These are phyloP conservation scores for Apiotrichum laibachii DNA, from an alignment of 1,284 basidiomycete species.

Conservation along the genomic window DNA sequence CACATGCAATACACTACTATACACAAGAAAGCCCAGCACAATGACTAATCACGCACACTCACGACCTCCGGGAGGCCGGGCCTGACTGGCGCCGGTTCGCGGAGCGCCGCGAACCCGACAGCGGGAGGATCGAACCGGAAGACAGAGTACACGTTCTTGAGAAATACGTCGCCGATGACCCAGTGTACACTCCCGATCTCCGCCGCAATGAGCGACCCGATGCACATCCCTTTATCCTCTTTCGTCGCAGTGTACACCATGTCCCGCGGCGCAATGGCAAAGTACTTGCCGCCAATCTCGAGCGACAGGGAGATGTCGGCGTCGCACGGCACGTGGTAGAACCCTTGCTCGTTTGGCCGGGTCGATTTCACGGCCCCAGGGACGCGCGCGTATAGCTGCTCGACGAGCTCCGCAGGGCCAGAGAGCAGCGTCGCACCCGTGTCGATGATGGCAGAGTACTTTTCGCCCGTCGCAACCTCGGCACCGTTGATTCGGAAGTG, in stretches of 20 bases:
- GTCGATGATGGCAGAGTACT: slow-evolving; percentile 49
- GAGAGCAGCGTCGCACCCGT: slow-evolving; percentile 89
- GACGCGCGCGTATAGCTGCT: slow-evolving; percentile 70
- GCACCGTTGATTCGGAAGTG: slow-evolving; percentile 51
- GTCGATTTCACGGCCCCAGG: slow-evolving; percentile 63
- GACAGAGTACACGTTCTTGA: slow-evolving; percentile 87
- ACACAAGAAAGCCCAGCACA: too few relatives aligned
- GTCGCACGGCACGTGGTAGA: slow-evolving; percentile 69
- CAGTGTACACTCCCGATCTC: slow-evolving; percentile 39
- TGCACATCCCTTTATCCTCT: neutral
- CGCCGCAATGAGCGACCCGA: slow-evolving; percentile 10
- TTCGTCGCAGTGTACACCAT: neutral
- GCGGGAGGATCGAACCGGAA: slow-evolving; percentile 71
- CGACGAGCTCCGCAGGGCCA: slow-evolving; percentile 65
- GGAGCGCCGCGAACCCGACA: slow-evolving; percentile 71
- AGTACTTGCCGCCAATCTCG: slow-evolving; percentile 7
- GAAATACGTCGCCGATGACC: slow-evolving; percentile 49
- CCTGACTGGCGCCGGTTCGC: neutral
- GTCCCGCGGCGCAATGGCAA: slow-evolving; percentile 6
- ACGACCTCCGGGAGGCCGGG: neutral
- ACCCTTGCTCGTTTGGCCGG: slow-evolving; percentile 65
- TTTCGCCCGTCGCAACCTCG: slow-evolving; percentile 37
- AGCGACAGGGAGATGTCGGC: slow-evolving; percentile 3
- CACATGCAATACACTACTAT: too few relatives aligned
- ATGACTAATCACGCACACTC: too few relatives aligned